phyloP scores from a whole-genome alignment of 2,329 filamentous ascomycete genomes.

The Acephala macrosclerotiorum region DNA sequence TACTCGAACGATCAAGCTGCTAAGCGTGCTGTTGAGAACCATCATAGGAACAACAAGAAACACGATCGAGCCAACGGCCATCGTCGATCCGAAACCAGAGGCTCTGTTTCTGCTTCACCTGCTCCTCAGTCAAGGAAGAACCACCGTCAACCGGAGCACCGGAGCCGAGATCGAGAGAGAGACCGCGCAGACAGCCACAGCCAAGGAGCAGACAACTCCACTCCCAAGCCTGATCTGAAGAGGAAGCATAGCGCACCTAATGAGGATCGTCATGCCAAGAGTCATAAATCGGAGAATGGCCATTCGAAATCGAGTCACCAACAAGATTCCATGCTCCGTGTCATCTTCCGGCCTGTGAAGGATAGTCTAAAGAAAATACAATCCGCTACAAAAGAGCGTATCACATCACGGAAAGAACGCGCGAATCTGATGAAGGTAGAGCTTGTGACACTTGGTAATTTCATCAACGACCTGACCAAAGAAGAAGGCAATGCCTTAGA shows the following conservation, averaged over 20 bases:
- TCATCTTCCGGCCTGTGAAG: conserved; percentile 62
- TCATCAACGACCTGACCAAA: conserved; percentile 55
- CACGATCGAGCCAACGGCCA: conserved; percentile 60
- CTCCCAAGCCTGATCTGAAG: conserved; percentile 56
- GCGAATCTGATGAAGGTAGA: conserved; percentile 67
- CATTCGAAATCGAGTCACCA: conserved; percentile 34
- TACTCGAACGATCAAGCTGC: conserved; percentile 79
- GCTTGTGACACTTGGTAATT: conserved; percentile 67
- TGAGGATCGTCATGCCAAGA: conserved; percentile 58
- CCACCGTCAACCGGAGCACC: conserved; percentile 46
- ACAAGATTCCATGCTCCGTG: conserved; percentile 49
- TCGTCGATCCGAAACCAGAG: conserved; percentile 63
- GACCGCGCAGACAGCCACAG: conserved; percentile 38
- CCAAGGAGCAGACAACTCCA: conserved; percentile 31
- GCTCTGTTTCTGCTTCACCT: conserved; percentile 75
- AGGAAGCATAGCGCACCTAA: conserved; percentile 65
- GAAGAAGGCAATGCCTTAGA: conserved; percentile 39
- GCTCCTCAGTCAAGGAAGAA: conserved; percentile 62
- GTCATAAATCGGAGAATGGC: conserved; percentile 60
- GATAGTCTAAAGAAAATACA: conserved; percentile 66
- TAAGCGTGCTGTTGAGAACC: conserved; percentile 85
- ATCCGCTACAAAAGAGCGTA: conserved; percentile 67
- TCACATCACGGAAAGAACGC: conserved; percentile 67
- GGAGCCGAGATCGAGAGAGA: conserved; percentile 57
- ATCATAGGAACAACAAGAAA: conserved; percentile 95